Evolutionary conservation across 768 basidiomycete genomes (phyloP).

Genomic region (Agaricus subrufescens): DNA sequence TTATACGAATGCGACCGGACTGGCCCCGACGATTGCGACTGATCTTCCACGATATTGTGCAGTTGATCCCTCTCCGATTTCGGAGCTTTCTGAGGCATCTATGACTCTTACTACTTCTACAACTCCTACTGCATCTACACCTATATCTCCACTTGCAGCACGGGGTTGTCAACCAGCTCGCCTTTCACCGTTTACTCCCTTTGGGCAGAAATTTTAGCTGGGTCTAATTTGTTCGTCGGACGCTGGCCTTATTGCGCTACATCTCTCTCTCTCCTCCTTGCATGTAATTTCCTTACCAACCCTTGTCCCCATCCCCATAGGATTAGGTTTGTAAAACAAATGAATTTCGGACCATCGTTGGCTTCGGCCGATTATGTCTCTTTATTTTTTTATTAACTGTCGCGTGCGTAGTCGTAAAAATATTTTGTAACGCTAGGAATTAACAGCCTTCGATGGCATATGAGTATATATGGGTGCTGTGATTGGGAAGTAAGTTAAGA

Average conservation of each 20-base stretch:
- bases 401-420: too few species aligned
- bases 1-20: not conserved
- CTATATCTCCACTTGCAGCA: not conserved
- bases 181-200: not conserved
- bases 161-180: not conserved
- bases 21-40: not conserved
- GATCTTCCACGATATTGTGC: not conserved
- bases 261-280: not conserved
- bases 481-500: too few species aligned
- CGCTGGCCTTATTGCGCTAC: not conserved
- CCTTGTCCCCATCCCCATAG: too few species aligned
- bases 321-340: too few species aligned
- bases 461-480: too few species aligned
- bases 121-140: not conserved
- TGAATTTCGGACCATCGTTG: too few species aligned
- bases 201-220: conserved; percentile 1
- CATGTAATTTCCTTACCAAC: too few species aligned
- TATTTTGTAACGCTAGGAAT: too few species aligned
- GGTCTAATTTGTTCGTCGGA: not conserved
- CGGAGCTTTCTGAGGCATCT: not conserved
- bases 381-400: too few species aligned
- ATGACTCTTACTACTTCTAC: not conserved
- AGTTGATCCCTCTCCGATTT: conserved; percentile 3
- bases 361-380: too few species aligned
- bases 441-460: too few species aligned